Evolutionary conservation across 2,329 filamentous ascomycete species (phyloP), one percentile per base, ranked within the genome.

Genomic region (Coniochaeta pulveracea): DNA sequence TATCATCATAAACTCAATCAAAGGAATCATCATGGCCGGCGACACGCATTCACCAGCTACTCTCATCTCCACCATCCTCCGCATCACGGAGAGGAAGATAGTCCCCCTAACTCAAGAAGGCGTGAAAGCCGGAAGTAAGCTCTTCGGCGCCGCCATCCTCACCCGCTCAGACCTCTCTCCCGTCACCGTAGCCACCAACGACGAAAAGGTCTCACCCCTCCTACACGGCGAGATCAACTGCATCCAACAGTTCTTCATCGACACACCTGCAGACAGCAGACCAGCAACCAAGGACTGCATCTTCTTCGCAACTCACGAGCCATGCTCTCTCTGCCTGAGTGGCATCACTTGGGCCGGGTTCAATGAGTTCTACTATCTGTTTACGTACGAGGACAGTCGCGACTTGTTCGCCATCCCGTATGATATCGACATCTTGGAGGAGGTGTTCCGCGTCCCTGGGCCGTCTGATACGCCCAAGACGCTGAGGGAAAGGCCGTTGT

Each of bases 191-290:
- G 59, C 68, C 8, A 73, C 67, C 28, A 75, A 75, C 55, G 64
- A 73, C 48, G 69, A 74, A 47, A 57, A 58, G 9, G 48, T 47
- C 1, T 73, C 69, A 4, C 70, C 70, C 2, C 57, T 74, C 4
- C 57, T 74, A 7, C 70, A 74, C 47, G 70, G 69, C 39, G 70
- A 75, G 42, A 71, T 74, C 49, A 69, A 72, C 49, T 74, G 69
- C 56, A 72, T 75, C 49, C 68, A 72, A 43, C 51, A 63, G 19
- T 74, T 74, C 54, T 74, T 70, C 51, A 57, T 57, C 0, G 46
- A 47, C 1, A 52, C 53, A 38, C 47, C 57, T 10, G 40, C 50
- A 29, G 8, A 8, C 21, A 36, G 27, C 19, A 41, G 51, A 2
- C 44, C 61, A 3, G 37, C 47, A 22, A 43, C 52, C 9, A 49